phyloP scores from a whole-genome alignment of 768 basidiomycete genomes.

The Russula foetens region DNA sequence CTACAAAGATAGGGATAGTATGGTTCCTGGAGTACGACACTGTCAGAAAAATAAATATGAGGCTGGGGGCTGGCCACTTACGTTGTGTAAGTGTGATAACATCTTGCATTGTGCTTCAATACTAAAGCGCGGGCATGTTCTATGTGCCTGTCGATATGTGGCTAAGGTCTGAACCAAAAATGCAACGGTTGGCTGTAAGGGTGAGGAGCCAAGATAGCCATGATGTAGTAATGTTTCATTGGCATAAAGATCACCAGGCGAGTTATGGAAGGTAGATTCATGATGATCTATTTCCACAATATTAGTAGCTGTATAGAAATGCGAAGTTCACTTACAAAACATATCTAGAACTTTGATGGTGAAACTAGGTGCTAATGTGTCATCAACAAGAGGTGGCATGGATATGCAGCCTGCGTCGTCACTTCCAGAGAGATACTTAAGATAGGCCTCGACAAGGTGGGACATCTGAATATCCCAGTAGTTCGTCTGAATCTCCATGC shows the following conservation, averaged over 20 bases:
- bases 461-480: not conserved
- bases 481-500: not conserved
- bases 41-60: not conserved
- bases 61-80: too few species aligned
- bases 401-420: not conserved
- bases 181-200: constrained; percentile 7
- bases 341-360: not conserved
- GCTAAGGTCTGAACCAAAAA: constrained; percentile 21
- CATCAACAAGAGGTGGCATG: not conserved
- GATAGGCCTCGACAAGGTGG: not conserved
- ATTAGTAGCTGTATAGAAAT: too few species aligned
- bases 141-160: constrained; percentile 23
- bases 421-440: not conserved
- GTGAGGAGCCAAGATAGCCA: not conserved
- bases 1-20: not conserved
- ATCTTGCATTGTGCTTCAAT: constrained; percentile 19
- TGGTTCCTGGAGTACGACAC: not conserved
- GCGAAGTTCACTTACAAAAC: too few species aligned
- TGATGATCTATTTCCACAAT: too few species aligned
- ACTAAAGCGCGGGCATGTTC: constrained; percentile 23
- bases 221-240: not conserved
- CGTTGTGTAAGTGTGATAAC: constrained; percentile 20
- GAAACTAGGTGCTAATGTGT: not conserved
- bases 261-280: too few species aligned
- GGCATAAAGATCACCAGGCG: too few species aligned